These are phyloP conservation scores for Neolecta irregularis DNA, from an alignment of 1,139 yeast species.

Conservation along the genomic window DNA sequence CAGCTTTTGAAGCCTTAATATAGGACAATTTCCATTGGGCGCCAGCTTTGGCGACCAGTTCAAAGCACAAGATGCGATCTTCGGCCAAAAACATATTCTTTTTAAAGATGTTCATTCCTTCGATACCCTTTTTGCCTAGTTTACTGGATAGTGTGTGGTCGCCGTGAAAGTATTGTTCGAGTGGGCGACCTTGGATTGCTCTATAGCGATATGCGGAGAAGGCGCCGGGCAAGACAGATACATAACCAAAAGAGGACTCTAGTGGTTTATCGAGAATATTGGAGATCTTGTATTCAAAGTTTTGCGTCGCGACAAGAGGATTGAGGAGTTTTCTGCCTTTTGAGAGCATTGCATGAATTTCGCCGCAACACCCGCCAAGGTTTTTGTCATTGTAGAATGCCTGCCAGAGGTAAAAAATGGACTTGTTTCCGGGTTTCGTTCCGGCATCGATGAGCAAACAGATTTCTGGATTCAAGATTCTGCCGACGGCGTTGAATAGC, in stretches of 20 bases:
- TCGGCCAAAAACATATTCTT: conserved; percentile 97
- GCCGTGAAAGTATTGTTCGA: conserved; percentile 81
- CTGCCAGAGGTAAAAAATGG: conserved; percentile 76
- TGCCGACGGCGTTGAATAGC: conserved; percentile 88
- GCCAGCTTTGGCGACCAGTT: conserved; percentile 70
- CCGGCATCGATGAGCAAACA: conserved; percentile 83
- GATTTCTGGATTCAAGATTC: conserved; percentile 71
- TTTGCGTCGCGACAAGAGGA: conserved; percentile 84
- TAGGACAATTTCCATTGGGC: conserved; percentile 88
- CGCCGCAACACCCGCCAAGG: conserved; percentile 93
- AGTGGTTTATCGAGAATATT: conserved; percentile 82
- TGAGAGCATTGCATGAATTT: conserved; percentile 79
- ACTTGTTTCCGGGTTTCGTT: conserved; percentile 75
- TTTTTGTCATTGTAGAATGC: conserved; percentile 71
- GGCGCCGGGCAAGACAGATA: conserved; percentile 85
- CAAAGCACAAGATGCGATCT: conserved; percentile 96
- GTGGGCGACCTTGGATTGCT: conserved; percentile 70
- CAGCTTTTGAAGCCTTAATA: conserved; percentile 88
- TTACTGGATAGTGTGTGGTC: conserved; percentile 40
- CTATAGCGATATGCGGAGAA: conserved; percentile 74
- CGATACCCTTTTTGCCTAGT: conserved; percentile 34
- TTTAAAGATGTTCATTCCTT: conserved; percentile 64
- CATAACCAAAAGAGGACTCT: conserved; percentile 78
- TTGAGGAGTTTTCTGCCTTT: conserved; percentile 50
- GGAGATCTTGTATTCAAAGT: conserved; percentile 84